These are phyloP conservation scores for Syncephalis plumigaleata DNA, from an alignment of 371 early-diverging fungal species.

Conservation along the genomic window DNA sequence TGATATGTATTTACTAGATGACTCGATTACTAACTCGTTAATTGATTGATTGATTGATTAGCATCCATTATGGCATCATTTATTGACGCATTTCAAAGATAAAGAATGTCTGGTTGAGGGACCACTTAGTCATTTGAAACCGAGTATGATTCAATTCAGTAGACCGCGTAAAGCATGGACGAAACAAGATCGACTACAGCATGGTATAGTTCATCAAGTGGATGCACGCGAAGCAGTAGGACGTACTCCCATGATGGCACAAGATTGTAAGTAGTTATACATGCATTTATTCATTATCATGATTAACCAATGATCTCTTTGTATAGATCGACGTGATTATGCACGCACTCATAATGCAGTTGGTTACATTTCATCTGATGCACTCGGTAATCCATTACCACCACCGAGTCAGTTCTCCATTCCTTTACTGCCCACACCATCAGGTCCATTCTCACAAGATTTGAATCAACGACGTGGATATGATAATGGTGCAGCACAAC, in stretches of 20 bases:
- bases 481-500: background rate
- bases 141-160: constrained; percentile 68
- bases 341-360: constrained; percentile 36
- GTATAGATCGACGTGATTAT: constrained; percentile 26
- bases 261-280: constrained; percentile 20
- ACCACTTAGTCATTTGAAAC: constrained; percentile 70
- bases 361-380: constrained; percentile 34
- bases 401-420: constrained; percentile 33
- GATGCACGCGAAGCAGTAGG: constrained; percentile 52
- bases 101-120: constrained; percentile 88
- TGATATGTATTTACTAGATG: too few relatives aligned
- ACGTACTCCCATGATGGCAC: constrained; percentile 20
- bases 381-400: too few relatives aligned
- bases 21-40: too few relatives aligned
- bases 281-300: background rate
- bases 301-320: background rate
- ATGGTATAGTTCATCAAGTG: constrained; percentile 40
- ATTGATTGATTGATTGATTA: too few relatives aligned
- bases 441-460: constrained; percentile 54
- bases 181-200: constrained; percentile 40
- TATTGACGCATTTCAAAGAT: constrained; percentile 86
- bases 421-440: constrained; percentile 38
- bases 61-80: constrained; percentile 91
- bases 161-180: constrained; percentile 42
- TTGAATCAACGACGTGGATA: constrained; percentile 30